Evolutionary conservation across 495 filamentous ascomycete species (phyloP).

Genomic region (Tuber indicum): DNA sequence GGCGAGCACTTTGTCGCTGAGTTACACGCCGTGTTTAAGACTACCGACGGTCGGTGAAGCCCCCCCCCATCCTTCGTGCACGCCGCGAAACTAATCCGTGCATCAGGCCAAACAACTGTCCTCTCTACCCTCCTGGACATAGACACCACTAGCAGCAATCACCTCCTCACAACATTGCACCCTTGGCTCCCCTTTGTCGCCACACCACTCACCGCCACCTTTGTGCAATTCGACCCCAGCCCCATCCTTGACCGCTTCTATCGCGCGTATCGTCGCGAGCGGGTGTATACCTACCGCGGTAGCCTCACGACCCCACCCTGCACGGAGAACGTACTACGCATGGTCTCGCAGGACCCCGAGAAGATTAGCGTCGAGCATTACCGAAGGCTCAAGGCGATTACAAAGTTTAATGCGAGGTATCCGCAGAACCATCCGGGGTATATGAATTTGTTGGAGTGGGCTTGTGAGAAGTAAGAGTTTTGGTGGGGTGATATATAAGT

Average conservation of each 20-base stretch:
- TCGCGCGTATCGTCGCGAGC: neutral
- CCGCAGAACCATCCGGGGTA: constrained; percentile 45
- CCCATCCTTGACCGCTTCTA: neutral
- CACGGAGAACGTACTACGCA: constrained; percentile 2
- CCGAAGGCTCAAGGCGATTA: constrained; percentile 51
- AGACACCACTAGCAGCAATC: neutral
- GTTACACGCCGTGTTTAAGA: constrained; percentile 53
- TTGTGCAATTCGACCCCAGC: neutral
- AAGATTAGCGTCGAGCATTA: constrained; percentile 50
- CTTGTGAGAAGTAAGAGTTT: neutral
- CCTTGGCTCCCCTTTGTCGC: neutral
- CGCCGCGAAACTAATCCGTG: neutral
- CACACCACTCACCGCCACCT: neutral
- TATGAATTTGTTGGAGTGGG: constrained; percentile 1
- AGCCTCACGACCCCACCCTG: constrained; percentile 5
- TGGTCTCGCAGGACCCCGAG: constrained; percentile 5
- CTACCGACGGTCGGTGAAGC: neutral
- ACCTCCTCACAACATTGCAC: neutral
- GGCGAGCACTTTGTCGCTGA: constrained; percentile 53
- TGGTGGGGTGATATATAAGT: neutral
- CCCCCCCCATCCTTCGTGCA: neutral
- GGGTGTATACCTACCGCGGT: constrained; percentile 16
- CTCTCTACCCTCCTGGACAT: neutral
- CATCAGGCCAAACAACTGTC: neutral
- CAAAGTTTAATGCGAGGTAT: constrained; percentile 60